Conservation (phyloP, 306 rosid species). For the Quercus parvula region DNA sequence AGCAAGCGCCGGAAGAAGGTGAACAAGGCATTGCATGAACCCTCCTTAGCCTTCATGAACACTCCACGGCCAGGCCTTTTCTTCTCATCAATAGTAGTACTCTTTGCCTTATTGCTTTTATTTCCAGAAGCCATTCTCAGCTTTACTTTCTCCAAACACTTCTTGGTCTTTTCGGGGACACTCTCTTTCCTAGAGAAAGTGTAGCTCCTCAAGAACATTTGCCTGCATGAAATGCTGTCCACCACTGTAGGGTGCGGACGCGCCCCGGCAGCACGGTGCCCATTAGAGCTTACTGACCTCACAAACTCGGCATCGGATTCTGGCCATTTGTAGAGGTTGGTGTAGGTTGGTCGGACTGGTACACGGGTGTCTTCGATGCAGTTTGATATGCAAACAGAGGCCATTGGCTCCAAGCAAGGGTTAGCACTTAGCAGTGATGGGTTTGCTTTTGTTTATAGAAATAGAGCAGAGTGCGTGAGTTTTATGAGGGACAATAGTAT, state of each 20-base stretch:
- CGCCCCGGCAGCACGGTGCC: background rate
- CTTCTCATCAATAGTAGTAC: constrained; percentile 3
- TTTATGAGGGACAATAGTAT: background rate
- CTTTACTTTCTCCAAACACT: constrained; percentile 24
- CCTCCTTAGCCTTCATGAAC: constrained; percentile 28
- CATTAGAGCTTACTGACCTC: constrained; percentile 25
- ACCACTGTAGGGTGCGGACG: constrained; percentile 8
- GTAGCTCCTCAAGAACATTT: constrained; percentile 55
- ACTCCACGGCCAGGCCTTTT: background rate
- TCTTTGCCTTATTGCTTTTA: background rate
- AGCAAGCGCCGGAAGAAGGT: constrained; percentile 32
- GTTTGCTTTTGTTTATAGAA: too few species aligned
- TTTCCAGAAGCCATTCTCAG: constrained; percentile 7
- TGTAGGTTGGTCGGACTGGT: constrained; percentile 33
- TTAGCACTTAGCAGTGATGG: too few species aligned
- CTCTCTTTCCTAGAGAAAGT: constrained; percentile 45
- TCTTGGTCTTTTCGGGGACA: constrained; percentile 27
- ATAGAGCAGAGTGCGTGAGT: background rate
- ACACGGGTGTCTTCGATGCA: constrained; percentile 8
- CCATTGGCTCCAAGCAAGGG: constrained; percentile 21
- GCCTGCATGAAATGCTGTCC: constrained; percentile 45
- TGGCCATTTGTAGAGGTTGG: constrained; percentile 52
- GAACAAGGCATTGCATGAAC: constrained; percentile 24
- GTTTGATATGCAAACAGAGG: constrained; percentile 27
- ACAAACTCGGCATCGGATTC: constrained; percentile 54